Percentiles rank a stretch among this genome's conserved stretches.
Conservation (phyloP, 371 early-diverging fungal genomes). For the Thermomucor indicae-seudaticae region DNA sequence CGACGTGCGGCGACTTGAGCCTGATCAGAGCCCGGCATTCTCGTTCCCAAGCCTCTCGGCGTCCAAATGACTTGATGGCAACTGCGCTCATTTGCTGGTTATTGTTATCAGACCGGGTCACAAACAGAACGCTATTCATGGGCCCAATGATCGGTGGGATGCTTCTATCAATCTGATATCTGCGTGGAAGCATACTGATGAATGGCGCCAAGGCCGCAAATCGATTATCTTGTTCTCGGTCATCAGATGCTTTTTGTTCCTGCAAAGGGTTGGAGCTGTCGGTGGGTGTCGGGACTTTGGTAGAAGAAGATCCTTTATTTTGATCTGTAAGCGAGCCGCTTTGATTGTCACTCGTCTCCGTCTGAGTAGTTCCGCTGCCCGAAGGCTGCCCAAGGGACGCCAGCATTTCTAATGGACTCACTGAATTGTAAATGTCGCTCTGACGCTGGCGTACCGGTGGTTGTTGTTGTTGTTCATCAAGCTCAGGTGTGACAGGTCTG, state of each 20-base stretch:
- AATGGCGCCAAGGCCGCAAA: conserved; percentile 8
- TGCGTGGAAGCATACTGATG: conserved; percentile 25
- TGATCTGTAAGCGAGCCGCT: no score
- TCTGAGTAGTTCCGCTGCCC: conserved; percentile 21
- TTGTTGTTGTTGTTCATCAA: conserved; percentile 5
- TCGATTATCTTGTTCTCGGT: not conserved
- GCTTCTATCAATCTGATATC: conserved; percentile 26
- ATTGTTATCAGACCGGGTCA: conserved; percentile 6
- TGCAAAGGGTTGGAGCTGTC: not conserved
- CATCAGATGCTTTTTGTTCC: not conserved
- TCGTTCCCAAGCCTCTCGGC: conserved; percentile 50
- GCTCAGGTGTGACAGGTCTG: conserved; percentile 21
- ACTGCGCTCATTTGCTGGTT: conserved; percentile 13
- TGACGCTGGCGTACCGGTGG: conserved; percentile 6
- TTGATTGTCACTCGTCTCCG: conserved; percentile 1
- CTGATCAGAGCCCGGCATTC: conserved; percentile 40
- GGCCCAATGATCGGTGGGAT: conserved; percentile 34
- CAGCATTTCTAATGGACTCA: conserved; percentile 36
- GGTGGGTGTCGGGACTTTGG: not conserved
- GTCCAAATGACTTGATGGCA: conserved; percentile 42
- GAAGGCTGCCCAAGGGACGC: conserved; percentile 39
- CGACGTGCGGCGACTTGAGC: conserved; percentile 31
- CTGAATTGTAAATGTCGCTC: conserved; percentile 19
- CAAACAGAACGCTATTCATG: conserved; percentile 37
- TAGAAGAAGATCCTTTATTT: conserved; percentile 3